phyloP scores from a whole-genome alignment of 495 filamentous ascomycete species.

The Penicillium riverlandense region DNA sequence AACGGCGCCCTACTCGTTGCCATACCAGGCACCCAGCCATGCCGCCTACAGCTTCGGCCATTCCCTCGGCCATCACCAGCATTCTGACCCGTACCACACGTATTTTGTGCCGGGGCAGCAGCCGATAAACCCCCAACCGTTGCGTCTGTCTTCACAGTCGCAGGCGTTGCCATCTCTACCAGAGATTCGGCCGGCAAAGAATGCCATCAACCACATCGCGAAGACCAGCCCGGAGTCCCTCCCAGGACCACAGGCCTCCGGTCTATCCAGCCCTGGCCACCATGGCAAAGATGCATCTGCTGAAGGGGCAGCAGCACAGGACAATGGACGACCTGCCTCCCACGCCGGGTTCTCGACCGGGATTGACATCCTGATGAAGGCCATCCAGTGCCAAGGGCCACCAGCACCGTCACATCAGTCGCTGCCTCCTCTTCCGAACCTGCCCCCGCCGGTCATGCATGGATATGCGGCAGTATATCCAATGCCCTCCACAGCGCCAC shows the following conservation, averaged over 20 bases:
- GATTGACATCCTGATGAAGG: constrained; percentile 87
- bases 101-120: constrained; percentile 26
- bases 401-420: constrained; percentile 22
- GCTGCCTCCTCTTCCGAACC: constrained; percentile 30
- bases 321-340: too few species aligned
- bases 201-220: constrained; percentile 26
- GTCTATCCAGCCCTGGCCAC: too few species aligned
- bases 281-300: not conserved
- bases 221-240: constrained; percentile 17
- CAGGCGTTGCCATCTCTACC: constrained; percentile 26
- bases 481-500: constrained; percentile 9
- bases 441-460: constrained; percentile 16
- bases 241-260: not conserved
- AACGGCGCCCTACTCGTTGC: constrained; percentile 25
- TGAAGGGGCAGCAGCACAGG: not conserved
- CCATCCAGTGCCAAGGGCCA: constrained; percentile 67
- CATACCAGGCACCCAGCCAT: constrained; percentile 30
- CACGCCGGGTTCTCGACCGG: constrained; percentile 63
- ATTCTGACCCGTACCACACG: constrained; percentile 30
- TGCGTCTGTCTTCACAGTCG: constrained; percentile 26
- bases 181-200: constrained; percentile 35
- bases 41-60: constrained; percentile 28
- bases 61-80: constrained; percentile 22
- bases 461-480: constrained; percentile 22
- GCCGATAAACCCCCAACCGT: constrained; percentile 17